Conservation (phyloP, 192 early-diverging fungal species). For the Dispira parvispora region DNA sequence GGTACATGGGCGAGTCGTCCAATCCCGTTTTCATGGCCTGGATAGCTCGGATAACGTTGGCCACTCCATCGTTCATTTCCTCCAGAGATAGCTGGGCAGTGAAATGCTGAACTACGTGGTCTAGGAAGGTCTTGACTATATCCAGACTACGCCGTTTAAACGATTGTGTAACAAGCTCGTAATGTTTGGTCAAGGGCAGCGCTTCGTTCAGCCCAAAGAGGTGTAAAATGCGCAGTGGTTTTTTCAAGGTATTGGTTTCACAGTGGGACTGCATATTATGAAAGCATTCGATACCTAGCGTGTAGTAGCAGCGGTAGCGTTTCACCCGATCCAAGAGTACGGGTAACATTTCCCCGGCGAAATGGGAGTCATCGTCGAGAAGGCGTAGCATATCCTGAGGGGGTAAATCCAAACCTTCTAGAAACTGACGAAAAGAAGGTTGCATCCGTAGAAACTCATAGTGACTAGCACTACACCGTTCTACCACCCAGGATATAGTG, state of each 20-base stretch:
- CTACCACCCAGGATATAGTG: neutral
- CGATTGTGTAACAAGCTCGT: neutral
- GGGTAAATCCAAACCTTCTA: constrained; percentile 19
- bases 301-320: constrained; percentile 39
- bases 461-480: constrained; percentile 32
- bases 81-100: too few species aligned
- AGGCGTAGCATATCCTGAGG: constrained; percentile 23
- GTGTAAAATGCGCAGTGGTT: constrained; percentile 48
- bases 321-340: constrained; percentile 28
- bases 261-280: constrained; percentile 33
- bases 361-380: constrained; percentile 38
- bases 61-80: too few species aligned
- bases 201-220: constrained; percentile 34
- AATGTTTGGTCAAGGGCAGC: constrained; percentile 17
- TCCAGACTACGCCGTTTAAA: neutral
- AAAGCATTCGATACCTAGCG: constrained; percentile 39
- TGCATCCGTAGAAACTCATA: constrained; percentile 52
- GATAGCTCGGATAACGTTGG: too few species aligned
- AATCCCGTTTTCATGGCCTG: too few species aligned
- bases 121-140: too few species aligned
- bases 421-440: constrained; percentile 37
- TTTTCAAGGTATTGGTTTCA: constrained; percentile 22
- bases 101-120: too few species aligned
- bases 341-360: constrained; percentile 31
- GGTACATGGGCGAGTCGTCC: neutral